Evolutionary conservation across 306 rosid species (phyloP).

Genomic region (Hylodesmum podocarpum): DNA sequence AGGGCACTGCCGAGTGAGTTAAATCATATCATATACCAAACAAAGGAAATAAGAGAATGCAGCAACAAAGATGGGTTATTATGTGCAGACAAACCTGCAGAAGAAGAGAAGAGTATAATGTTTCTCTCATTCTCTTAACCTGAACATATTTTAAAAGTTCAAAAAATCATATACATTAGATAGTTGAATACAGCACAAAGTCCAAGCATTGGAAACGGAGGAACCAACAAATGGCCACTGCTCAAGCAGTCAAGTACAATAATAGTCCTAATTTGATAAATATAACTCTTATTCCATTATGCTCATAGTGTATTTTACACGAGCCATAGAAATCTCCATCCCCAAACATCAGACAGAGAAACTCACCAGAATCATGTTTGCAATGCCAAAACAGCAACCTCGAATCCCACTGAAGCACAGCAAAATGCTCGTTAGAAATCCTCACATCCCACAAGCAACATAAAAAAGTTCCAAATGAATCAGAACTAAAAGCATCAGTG

Average conservation of each 20-base stretch:
- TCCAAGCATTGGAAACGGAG: background rate
- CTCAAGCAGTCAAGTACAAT: slow-evolving; percentile 16
- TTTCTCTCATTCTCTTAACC: slow-evolving; percentile 97
- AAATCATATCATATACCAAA: slow-evolving; percentile 28
- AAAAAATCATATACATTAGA: background rate
- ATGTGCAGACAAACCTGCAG: slow-evolving; percentile 64
- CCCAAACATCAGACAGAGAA: background rate
- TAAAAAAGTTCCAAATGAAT: slow-evolving; percentile 5
- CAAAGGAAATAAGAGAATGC: slow-evolving; percentile 10
- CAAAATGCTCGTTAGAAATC: slow-evolving; percentile 33
- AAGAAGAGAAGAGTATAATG: slow-evolving; percentile 85
- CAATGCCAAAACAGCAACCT: slow-evolving; percentile 90
- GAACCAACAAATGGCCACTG: background rate
- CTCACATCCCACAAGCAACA: slow-evolving; percentile 28
- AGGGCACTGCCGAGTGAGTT: slow-evolving; percentile 47
- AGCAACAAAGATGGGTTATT: slow-evolving; percentile 25
- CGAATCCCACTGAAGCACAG: slow-evolving; percentile 83
- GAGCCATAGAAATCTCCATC: background rate
- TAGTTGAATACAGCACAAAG: background rate
- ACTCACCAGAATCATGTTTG: slow-evolving; percentile 95
- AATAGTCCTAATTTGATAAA: slow-evolving; percentile 4
- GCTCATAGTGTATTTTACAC: background rate
- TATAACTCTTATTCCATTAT: background rate
- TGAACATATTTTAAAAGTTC: slow-evolving; percentile 40
- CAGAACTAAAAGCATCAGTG: slow-evolving; percentile 11